Evolutionary conservation across 1,284 basidiomycete genomes (phyloP), one percentile per base, ranked within the genome.

Genomic region (Chondrostereum purpureum): DNA sequence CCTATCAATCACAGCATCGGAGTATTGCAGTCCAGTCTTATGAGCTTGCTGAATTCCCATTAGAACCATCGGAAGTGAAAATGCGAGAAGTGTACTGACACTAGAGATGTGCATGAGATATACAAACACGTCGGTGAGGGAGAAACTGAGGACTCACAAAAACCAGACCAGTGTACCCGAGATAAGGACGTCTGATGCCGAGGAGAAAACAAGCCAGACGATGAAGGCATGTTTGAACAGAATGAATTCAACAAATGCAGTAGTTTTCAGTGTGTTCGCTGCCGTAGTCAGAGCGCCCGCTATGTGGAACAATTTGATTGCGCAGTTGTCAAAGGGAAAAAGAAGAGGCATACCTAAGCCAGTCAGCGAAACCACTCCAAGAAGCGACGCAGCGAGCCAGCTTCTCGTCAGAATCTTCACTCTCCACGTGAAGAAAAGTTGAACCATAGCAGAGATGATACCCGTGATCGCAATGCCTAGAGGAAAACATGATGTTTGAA

Each of bases 381-480:
- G 58, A 20, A 60, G 14, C 5, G 35, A 43, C 8, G 56, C 54
- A 5, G 60, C 20, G 14, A 51, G 50, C 42, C 49, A 51, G 39
- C 55, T 63, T 14, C 50, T 54, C 5, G 65, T 64, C 5, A 69
- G 44, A 12, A 65, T 53, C 13, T 58, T 53, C 39, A 70, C 57
- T 20, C 67, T 53, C 66, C 67, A 68, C 2, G 62, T 59, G 41
- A 65, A 66, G 51, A 67, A 68, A 3, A 58, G 23, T 47, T 69
- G 65, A 14, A 70, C 64, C 17, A 60, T 42, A 14, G 52, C 48
- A 8, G 60, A 61, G 33, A 66, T 65, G 16, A 68, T 55, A 12
- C 55, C 63, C 65, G 22, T 3, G 21, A 19, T 23, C 5, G 14
- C 14, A n/a, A n/a, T 31, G n/a, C 8, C 8, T 31, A 31, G 8